phyloP scores from a whole-genome alignment of 306 rosid genomes.

The Castanopsis chinensis region DNA sequence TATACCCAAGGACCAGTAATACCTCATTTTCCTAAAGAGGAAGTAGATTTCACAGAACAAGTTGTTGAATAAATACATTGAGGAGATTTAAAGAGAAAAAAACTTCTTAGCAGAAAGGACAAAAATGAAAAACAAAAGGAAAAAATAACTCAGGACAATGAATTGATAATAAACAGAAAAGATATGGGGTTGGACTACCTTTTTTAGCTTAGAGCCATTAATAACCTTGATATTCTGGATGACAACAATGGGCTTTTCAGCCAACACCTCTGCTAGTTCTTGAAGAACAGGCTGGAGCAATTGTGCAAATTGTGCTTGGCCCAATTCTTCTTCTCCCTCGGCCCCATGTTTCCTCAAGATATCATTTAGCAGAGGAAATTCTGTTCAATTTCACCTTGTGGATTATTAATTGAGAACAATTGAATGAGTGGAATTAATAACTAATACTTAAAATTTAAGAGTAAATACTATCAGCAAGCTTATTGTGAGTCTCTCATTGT shows the following conservation, averaged over 20 bases:
- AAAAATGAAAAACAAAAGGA: not conserved
- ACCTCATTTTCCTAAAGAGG: conserved; percentile 1
- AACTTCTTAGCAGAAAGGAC: not conserved
- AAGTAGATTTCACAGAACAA: conserved; percentile 6
- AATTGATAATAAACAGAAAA: not conserved
- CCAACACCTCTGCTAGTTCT: conserved; percentile 71
- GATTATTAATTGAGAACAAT: conserved; percentile 15
- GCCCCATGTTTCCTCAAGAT: conserved; percentile 66
- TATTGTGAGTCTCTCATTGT: conserved; percentile 12
- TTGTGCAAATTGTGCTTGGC: conserved; percentile 96
- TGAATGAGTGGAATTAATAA: not conserved
- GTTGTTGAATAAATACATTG: not conserved
- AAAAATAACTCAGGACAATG: not conserved
- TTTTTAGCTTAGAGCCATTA: conserved; percentile 72
- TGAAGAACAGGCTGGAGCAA: conserved; percentile 83
- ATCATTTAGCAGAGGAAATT: conserved; percentile 64
- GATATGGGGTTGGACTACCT: conserved; percentile 41
- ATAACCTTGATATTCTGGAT: conserved; percentile 56
- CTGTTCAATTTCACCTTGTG: conserved; percentile 47
- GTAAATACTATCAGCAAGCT: not conserved
- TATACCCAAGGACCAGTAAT: not conserved
- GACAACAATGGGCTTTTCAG: conserved; percentile 48
- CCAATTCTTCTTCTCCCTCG: conserved; percentile 73
- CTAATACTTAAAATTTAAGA: not conserved
- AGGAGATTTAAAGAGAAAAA: not conserved